These are phyloP conservation scores for Azolla pinnata DNA, from an alignment of 75 land plant species.

Conservation along the genomic window DNA sequence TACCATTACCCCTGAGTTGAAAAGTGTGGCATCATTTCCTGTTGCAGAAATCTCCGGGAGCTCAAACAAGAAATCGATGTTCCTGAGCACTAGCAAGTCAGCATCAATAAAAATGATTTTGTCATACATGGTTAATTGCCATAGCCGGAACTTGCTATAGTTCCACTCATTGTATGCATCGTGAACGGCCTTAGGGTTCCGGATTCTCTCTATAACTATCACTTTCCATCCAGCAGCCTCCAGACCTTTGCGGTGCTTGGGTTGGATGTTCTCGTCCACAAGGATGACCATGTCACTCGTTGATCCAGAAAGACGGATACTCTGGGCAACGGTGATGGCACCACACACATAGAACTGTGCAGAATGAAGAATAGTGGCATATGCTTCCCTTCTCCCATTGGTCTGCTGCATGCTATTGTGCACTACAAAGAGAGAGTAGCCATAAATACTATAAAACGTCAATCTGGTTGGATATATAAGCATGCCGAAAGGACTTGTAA, in stretches of 20 bases:
- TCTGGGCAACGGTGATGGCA: slow-evolving; percentile 77
- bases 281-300: slow-evolving; percentile 72
- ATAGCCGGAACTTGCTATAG: slow-evolving; percentile 71
- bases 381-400: slow-evolving; percentile 45
- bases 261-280: slow-evolving; percentile 59
- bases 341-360: slow-evolving; percentile 79
- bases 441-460: too few species aligned
- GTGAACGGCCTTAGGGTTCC: slow-evolving; percentile 74
- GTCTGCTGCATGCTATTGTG: slow-evolving; percentile 9
- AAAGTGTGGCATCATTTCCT: slow-evolving; percentile 49
- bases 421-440: not conserved
- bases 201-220: slow-evolving; percentile 46
- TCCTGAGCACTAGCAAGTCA: slow-evolving; percentile 48
- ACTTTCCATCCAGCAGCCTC: slow-evolving; percentile 80
- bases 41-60: slow-evolving; percentile 63
- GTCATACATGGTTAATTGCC: slow-evolving; percentile 61
- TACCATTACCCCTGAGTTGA: slow-evolving; percentile 77
- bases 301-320: slow-evolving; percentile 74
- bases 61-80: slow-evolving; percentile 55
- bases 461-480: too few species aligned
- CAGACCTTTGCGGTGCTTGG: slow-evolving; percentile 52
- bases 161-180: slow-evolving; percentile 91
- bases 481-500: too few species aligned
- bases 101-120: slow-evolving; percentile 70
- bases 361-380: slow-evolving; percentile 83